Percentiles rank a stretch among this genome's conserved stretches.
Evolutionary conservation across 768 basidiomycete genomes (phyloP).

Genomic region (Amanita brunnescens): DNA sequence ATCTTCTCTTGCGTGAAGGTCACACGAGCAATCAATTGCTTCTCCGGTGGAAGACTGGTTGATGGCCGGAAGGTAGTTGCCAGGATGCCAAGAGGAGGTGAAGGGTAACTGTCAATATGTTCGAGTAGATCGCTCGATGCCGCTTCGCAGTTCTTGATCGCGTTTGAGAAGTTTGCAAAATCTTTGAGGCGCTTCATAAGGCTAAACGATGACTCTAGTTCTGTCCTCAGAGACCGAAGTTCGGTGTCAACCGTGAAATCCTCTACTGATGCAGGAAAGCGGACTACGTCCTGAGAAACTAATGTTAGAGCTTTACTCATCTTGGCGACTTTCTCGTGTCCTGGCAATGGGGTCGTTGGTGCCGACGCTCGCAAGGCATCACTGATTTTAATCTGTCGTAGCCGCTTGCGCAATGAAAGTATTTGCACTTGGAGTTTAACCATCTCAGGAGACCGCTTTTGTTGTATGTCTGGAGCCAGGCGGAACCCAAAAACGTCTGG

Average conservation of each 20-base stretch:
- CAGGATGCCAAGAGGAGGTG: slow-evolving; percentile 40
- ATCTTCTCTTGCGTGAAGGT: slow-evolving; percentile 52
- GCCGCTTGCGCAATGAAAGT: slow-evolving; percentile 44
- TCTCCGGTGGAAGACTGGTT: slow-evolving; percentile 43
- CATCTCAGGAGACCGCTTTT: slow-evolving; percentile 29
- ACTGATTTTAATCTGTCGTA: slow-evolving; percentile 55
- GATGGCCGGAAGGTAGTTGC: slow-evolving; percentile 41
- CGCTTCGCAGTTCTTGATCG: slow-evolving; percentile 54
- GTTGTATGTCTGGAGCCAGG: slow-evolving; percentile 23
- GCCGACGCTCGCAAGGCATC: slow-evolving; percentile 38
- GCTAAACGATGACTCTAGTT: slow-evolving; percentile 43
- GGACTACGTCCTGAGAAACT: slow-evolving; percentile 36
- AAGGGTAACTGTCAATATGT: slow-evolving; percentile 79
- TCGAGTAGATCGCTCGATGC: slow-evolving; percentile 79
- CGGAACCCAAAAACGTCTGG: slow-evolving; percentile 53
- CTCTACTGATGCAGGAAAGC: slow-evolving; percentile 35
- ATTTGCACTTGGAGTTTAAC: slow-evolving; percentile 41
- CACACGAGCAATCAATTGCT: slow-evolving; percentile 56
- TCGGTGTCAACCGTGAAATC: slow-evolving; percentile 43
- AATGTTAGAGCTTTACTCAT: slow-evolving; percentile 38
- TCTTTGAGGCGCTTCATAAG: slow-evolving; percentile 43
- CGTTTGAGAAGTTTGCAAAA: slow-evolving; percentile 45
- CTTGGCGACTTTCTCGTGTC: slow-evolving; percentile 33
- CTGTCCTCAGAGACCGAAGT: slow-evolving; percentile 48
- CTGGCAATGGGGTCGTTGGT: slow-evolving; percentile 41